Conservation (phyloP, 1,284 basidiomycete species). For the Trichosporon sp. region DNA sequence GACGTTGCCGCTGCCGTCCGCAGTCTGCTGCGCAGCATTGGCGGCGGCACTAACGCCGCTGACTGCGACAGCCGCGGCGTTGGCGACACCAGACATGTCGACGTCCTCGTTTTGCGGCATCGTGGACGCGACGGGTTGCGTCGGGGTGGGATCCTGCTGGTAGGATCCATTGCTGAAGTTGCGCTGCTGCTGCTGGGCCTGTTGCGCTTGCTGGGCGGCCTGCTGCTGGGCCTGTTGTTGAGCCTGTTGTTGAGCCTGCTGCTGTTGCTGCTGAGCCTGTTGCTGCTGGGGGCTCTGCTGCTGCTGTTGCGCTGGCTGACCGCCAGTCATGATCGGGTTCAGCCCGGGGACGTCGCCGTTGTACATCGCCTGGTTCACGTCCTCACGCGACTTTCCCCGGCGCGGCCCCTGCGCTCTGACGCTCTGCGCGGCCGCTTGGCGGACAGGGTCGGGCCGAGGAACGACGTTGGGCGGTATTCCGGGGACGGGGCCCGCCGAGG, state of each 20-base stretch:
- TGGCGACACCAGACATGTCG: background rate
- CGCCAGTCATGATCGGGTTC: background rate
- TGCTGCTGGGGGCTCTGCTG: background rate
- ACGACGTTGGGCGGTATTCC: background rate
- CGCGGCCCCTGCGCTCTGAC: background rate
- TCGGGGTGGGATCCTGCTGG: background rate
- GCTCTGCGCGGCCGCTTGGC: slow-evolving; percentile 4
- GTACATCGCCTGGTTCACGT: slow-evolving; percentile 5
- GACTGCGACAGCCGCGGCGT: slow-evolving; percentile 4
- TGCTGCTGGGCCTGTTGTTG: background rate
- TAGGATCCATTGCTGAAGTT: background rate
- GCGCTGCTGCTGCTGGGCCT: slow-evolving; percentile 2
- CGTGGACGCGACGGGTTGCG: background rate
- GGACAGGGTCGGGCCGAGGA: slow-evolving; percentile 6
- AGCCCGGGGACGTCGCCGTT: slow-evolving; percentile 3
- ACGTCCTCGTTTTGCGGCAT: slow-evolving; percentile 1
- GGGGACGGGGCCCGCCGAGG: background rate
- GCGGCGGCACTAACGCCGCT: slow-evolving; percentile 7
- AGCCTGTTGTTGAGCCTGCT: background rate
- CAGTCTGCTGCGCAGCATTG: background rate
- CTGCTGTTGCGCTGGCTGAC: slow-evolving; percentile 2
- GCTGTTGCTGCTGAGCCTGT: slow-evolving; percentile 5
- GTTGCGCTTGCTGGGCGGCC: background rate
- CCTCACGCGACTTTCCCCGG: background rate
- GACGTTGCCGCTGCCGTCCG: background rate